phyloP scores from a whole-genome alignment of 352 stramenopile species.

The Thalassiosira mediterranea region DNA sequence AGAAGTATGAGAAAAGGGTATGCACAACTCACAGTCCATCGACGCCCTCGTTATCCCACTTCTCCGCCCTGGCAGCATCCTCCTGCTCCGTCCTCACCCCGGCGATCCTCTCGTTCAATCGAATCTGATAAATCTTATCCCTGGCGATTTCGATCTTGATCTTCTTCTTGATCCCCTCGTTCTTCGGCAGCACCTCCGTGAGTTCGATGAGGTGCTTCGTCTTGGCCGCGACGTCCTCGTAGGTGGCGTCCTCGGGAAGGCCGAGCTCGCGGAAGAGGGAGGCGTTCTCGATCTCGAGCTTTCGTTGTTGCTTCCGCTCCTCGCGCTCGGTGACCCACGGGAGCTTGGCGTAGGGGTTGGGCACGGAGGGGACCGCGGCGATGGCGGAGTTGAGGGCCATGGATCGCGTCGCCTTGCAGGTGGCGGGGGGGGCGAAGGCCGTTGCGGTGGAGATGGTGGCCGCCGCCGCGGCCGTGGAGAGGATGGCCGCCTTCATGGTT shows the following conservation, averaged over 20 bases:
- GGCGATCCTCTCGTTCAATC: slow-evolving; percentile 73
- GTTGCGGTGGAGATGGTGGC: slow-evolving; percentile 3
- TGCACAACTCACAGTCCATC: slow-evolving; percentile 24
- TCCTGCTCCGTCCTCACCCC: slow-evolving; percentile 32
- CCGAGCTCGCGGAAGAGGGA: slow-evolving; percentile 76
- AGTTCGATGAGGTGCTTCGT: slow-evolving; percentile 64
- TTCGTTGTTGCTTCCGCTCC: slow-evolving; percentile 47
- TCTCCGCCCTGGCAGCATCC: slow-evolving; percentile 25
- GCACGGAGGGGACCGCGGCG: slow-evolving; percentile 20
- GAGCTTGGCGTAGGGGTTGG: slow-evolving; percentile 74
- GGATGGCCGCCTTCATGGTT: slow-evolving; percentile 10
- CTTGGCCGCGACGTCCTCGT: slow-evolving; percentile 74
- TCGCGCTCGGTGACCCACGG: slow-evolving; percentile 75
- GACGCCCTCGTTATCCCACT: slow-evolving; percentile 27
- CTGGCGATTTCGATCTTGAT: slow-evolving; percentile 79
- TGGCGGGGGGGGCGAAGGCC: slow-evolving; percentile 5
- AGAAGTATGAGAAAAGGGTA: neutral
- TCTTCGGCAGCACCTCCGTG: slow-evolving; percentile 33
- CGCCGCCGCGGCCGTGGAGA: slow-evolving; percentile 25
- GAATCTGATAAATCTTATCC: slow-evolving; percentile 83
- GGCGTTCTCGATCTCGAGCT: slow-evolving; percentile 58
- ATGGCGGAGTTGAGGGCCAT: slow-evolving; percentile 14
- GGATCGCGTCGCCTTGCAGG: neutral
- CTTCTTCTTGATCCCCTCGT: slow-evolving; percentile 69
- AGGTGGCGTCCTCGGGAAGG: slow-evolving; percentile 75